Conservation (phyloP, 257 asterid genomes). For the Lithospermum erythrorhizon region DNA sequence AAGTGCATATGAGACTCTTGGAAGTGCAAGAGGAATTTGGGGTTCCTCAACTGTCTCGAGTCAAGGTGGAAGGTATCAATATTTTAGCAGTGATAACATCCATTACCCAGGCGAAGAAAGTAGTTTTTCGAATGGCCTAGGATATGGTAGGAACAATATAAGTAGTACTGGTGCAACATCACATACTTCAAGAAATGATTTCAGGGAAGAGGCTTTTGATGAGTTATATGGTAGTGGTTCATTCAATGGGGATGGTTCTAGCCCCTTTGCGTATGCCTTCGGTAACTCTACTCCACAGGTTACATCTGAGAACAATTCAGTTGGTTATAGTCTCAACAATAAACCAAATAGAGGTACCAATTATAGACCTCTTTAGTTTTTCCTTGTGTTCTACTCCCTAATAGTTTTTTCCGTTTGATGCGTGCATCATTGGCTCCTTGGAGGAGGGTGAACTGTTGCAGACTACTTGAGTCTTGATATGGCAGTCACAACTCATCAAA, state of each 20-base stretch:
- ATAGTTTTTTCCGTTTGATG: too few relatives aligned
- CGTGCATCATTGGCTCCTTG: too few relatives aligned
- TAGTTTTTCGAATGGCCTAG: constrained; percentile 27
- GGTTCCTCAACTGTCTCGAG: constrained; percentile 34
- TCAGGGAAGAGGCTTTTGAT: constrained; percentile 30
- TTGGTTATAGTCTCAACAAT: constrained; percentile 43
- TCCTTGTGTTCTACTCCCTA: too few relatives aligned
- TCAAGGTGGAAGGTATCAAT: constrained; percentile 32
- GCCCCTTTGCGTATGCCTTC: constrained; percentile 19
- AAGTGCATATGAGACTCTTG: constrained; percentile 25
- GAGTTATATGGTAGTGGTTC: constrained; percentile 31
- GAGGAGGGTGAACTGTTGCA: too few relatives aligned
- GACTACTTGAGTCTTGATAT: too few relatives aligned
- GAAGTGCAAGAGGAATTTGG: constrained; percentile 55
- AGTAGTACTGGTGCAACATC: constrained; percentile 29
- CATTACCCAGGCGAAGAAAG: constrained; percentile 16
- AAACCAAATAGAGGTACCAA: constrained; percentile 2
- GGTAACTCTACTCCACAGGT: constrained; percentile 31
- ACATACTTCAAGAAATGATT: constrained; percentile 24
- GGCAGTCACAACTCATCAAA: too few relatives aligned
- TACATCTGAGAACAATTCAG: constrained; percentile 23
- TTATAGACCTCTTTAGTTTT: too few relatives aligned
- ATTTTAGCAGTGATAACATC: constrained; percentile 20
- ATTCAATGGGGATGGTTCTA: constrained; percentile 29
- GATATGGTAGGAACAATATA: constrained; percentile 34